Evolutionary conservation across 1,284 basidiomycete species (phyloP).

Genomic region (Ceratobasidium sp.): DNA sequence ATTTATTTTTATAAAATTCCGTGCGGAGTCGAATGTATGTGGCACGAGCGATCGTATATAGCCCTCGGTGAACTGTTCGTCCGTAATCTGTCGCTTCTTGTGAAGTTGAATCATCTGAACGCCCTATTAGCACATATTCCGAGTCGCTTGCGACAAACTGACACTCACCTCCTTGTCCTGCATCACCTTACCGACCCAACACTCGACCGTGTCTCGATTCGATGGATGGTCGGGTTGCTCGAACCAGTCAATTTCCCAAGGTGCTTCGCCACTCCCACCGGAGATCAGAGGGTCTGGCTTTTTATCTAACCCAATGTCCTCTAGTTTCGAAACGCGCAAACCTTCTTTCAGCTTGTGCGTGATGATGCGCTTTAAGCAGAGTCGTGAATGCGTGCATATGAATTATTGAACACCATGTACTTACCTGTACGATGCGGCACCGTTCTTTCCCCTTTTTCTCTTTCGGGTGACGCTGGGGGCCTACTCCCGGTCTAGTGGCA

Average conservation of each 20-base stretch:
- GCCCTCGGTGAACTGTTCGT: conserved; percentile 27
- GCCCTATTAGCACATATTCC: neutral
- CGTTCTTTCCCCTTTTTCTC: conserved; percentile 10
- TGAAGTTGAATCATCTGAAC: conserved; percentile 19
- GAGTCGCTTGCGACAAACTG: neutral
- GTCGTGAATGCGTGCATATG: neutral
- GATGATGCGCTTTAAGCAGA: conserved; percentile 5
- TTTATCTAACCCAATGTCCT: conserved; percentile 15
- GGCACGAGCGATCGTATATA: conserved; percentile 3
- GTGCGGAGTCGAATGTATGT: conserved; percentile 16
- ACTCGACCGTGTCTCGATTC: conserved; percentile 6
- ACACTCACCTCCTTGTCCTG: conserved; percentile 29
- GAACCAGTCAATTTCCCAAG: conserved; percentile 17
- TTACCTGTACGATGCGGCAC: conserved; percentile 21
- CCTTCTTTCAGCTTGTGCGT: conserved; percentile 15
- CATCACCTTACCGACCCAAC: conserved; percentile 21
- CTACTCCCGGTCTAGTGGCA: neutral
- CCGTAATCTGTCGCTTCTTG: conserved; percentile 17
- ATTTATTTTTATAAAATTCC: conserved; percentile 26
- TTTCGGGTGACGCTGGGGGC: neutral
- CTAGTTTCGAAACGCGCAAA: conserved; percentile 3
- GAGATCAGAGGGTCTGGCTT: neutral
- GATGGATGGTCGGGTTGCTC: conserved; percentile 4
- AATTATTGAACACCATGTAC: neutral
- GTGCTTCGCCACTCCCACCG: conserved; percentile 14